Conservation (phyloP, 2,329 filamentous ascomycete genomes). For the Fusarium annulatum region DNA sequence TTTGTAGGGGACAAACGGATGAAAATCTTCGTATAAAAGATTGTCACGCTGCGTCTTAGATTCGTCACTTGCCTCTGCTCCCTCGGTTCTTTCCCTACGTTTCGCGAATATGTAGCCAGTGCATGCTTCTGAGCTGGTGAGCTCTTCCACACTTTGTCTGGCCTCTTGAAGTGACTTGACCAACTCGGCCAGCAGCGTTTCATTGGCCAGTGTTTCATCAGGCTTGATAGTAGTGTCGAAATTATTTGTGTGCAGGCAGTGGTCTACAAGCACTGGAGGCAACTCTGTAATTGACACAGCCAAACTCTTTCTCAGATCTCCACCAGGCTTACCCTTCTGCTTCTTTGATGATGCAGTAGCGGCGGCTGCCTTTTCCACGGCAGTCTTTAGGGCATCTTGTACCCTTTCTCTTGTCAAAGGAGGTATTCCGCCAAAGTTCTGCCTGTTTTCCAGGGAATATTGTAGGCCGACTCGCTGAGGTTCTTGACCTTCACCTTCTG, state of each 20-base stretch:
- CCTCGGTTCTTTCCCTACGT: constrained; percentile 52
- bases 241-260: constrained; percentile 76
- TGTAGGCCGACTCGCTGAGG: constrained; percentile 79
- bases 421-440: constrained; percentile 84
- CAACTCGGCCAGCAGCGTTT: constrained; percentile 72
- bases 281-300: constrained; percentile 88
- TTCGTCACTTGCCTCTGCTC: constrained; percentile 47
- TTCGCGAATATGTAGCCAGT: constrained; percentile 92
- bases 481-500: constrained; percentile 85
- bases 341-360: constrained; percentile 65
- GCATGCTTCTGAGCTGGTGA: constrained; percentile 72
- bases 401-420: constrained; percentile 79
- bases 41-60: constrained; percentile 54
- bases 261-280: constrained; percentile 88
- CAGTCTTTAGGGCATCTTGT: constrained; percentile 73
- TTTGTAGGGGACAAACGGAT: constrained; percentile 88
- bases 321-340: constrained; percentile 77
- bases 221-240: constrained; percentile 77
- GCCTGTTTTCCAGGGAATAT: constrained; percentile 84
- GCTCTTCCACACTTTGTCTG: constrained; percentile 72
- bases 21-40: constrained; percentile 91
- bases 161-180: constrained; percentile 77
- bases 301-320: constrained; percentile 81
- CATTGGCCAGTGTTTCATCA: constrained; percentile 75
- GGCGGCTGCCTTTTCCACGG: constrained; percentile 67